Conservation (phyloP, 2,329 filamentous ascomycete species). For the Knufia fluminis region DNA sequence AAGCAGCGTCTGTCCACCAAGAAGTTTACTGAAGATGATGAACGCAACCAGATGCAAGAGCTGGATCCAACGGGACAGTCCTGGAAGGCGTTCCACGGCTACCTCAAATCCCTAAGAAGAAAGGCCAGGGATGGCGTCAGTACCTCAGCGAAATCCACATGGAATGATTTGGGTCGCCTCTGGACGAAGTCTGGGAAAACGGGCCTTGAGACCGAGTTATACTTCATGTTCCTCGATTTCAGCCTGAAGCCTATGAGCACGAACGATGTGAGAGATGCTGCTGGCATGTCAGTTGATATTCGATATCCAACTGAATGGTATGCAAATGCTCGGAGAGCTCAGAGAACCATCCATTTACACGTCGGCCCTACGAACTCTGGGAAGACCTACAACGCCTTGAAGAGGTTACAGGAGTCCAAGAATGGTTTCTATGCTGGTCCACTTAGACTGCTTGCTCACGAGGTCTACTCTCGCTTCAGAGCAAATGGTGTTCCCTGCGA, state of each 20-base stretch:
- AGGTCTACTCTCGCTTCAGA: constrained; percentile 81
- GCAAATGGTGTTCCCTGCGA: constrained; percentile 69
- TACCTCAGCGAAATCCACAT: not conserved
- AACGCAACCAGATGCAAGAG: not conserved
- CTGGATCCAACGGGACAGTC: not conserved
- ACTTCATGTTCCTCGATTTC: constrained; percentile 21
- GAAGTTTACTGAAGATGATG: not conserved
- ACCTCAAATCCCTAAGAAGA: not conserved
- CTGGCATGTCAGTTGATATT: constrained; percentile 32
- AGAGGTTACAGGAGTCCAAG: constrained; percentile 66
- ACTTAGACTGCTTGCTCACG: constrained; percentile 77
- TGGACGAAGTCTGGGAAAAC: constrained; percentile 7
- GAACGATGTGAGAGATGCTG: not conserved
- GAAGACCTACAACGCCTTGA: constrained; percentile 90
- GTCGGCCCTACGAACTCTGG: constrained; percentile 96
- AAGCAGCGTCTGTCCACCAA: not conserved
- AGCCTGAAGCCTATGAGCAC: constrained; percentile 12
- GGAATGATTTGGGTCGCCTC: constrained; percentile 5
- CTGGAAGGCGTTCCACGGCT: not conserved
- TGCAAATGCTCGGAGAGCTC: constrained; percentile 67
- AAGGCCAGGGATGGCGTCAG: no score
- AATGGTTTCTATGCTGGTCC: constrained; percentile 85
- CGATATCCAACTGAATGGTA: constrained; percentile 91
- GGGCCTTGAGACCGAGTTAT: constrained; percentile 14
- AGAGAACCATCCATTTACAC: constrained; percentile 80